Conservation (phyloP, 2,329 filamentous ascomycete genomes). For the Diplodia seriata region DNA sequence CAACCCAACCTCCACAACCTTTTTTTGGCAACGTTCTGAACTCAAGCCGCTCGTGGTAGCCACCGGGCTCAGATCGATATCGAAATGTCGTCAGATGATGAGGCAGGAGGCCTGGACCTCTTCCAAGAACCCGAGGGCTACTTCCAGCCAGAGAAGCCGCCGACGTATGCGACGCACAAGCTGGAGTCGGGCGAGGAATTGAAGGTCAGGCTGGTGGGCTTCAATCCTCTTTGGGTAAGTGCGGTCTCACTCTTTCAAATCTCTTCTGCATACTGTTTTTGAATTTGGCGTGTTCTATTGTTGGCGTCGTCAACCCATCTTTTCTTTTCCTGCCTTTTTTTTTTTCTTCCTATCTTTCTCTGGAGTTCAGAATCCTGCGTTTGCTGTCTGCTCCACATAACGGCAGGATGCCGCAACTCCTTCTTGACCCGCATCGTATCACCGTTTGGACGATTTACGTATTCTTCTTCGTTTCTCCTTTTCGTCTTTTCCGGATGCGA, state of each 20-base stretch:
- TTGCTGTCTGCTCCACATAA: no score
- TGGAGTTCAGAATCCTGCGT: no score
- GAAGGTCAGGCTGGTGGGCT: constrained; percentile 79
- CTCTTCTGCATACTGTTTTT: neutral
- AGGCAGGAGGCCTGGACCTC: constrained; percentile 56
- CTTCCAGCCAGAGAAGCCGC: constrained; percentile 77
- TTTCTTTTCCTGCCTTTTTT: neutral
- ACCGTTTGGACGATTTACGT: no score
- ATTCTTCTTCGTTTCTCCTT: neutral
- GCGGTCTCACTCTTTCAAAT: neutral
- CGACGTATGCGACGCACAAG: constrained; percentile 75
- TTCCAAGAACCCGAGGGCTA: constrained; percentile 84
- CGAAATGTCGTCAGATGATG: constrained; percentile 35
- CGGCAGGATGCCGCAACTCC: no score
- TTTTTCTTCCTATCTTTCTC: neutral
- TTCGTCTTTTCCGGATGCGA: neutral
- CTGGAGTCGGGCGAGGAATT: constrained; percentile 71
- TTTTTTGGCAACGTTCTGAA: neutral
- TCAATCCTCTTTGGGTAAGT: constrained; percentile 81
- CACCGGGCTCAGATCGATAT: neutral
- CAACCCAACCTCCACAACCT: neutral
- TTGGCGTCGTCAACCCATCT: neutral
- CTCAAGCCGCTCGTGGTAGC: neutral
- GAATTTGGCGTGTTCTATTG: neutral
- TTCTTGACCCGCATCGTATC: no score